Base-by-base conservation (phyloP, 208 protist species). In the Trypanosoma grayi region DNA sequence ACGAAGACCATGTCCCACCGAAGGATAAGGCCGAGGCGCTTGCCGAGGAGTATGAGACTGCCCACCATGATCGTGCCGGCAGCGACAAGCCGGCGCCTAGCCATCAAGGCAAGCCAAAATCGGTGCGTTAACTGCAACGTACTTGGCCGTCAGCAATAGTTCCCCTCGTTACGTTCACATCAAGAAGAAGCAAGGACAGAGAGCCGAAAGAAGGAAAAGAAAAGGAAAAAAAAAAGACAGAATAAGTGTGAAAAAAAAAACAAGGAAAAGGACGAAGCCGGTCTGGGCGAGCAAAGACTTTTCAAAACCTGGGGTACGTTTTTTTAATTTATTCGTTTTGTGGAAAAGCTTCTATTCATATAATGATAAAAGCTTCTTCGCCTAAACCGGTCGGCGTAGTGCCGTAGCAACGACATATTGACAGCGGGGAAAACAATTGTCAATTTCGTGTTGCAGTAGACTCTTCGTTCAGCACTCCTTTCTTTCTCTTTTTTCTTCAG, bases 21-120 rank as follows among this genome's bases (percentile, higher is more conserved):
- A 77, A 66, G 43, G 85, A 92, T 52, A 89, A 85, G 77, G 89
- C 89, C 20, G 85, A 95, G 37, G 54, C 36, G 25, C 53, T 79
- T 41, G 88, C 79, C n/a, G 64, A 75, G 24, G 74, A 85, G 60
- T 90, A 90, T 57, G 88, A 94, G 63, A 70, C 77, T 28, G 55
- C 53, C 31, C 85, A 93, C 67, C 89, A 95, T 79, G 83, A 95
- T 40, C 85, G 89, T 31, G 67, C 81, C 33, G 89, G 89, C 34
- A 37, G 52, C 46, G 82, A 86, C 70, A 89, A 88, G 48, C 71
- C 80, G 24, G 81, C 77, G 2, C 88, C 88, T 14, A 89, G 78
- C 45, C 76, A 92, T 66, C 77, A 90, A 65, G 43, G 24, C 24
- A 90, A 94, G 71, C 85, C 88, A 46, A 94, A 92, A 70, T 91